Conservation (phyloP, 805 yeast genomes). For the Zygotorulaspora florentina region DNA sequence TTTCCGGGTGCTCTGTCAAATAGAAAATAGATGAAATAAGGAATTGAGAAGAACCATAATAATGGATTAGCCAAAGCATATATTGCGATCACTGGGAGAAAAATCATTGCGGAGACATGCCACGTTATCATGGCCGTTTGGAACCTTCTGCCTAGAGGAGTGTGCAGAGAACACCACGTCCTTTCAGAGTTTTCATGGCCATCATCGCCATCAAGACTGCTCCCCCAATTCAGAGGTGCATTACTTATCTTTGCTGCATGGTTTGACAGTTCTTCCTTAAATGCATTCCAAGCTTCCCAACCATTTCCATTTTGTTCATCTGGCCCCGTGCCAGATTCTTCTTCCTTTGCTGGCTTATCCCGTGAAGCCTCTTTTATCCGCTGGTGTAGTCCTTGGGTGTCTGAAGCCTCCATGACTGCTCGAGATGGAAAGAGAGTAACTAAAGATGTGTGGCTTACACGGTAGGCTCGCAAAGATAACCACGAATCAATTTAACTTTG, state of each 20-base stretch:
- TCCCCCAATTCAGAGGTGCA: neutral
- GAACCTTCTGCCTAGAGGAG: slow-evolving; percentile 54
- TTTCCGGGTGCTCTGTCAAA: slow-evolving; percentile 66
- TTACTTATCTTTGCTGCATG: neutral
- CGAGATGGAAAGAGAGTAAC: too few species aligned
- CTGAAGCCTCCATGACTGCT: too few species aligned
- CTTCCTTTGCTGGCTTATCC: too few species aligned
- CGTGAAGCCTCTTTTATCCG: too few species aligned
- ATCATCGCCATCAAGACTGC: neutral
- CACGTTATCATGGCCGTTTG: slow-evolving; percentile 67
- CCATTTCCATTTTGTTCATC: neutral
- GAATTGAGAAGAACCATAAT: slow-evolving; percentile 62
- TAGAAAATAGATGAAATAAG: slow-evolving; percentile 59
- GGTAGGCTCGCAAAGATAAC: too few species aligned
- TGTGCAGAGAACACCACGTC: slow-evolving; percentile 46
- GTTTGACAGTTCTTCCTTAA: neutral
- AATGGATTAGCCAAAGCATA: slow-evolving; percentile 53
- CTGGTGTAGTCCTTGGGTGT: too few species aligned
- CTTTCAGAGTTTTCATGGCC: neutral
- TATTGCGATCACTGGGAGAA: slow-evolving; percentile 49
- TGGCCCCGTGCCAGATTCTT: too few species aligned
- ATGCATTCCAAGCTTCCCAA: slow-evolving; percentile 1
- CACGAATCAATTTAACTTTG: too few species aligned
- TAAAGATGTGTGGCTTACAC: too few species aligned
- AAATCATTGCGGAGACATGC: slow-evolving; percentile 66